Evolutionary conservation across 1,284 basidiomycete species (phyloP).

Genomic region (Tilletia caries): DNA sequence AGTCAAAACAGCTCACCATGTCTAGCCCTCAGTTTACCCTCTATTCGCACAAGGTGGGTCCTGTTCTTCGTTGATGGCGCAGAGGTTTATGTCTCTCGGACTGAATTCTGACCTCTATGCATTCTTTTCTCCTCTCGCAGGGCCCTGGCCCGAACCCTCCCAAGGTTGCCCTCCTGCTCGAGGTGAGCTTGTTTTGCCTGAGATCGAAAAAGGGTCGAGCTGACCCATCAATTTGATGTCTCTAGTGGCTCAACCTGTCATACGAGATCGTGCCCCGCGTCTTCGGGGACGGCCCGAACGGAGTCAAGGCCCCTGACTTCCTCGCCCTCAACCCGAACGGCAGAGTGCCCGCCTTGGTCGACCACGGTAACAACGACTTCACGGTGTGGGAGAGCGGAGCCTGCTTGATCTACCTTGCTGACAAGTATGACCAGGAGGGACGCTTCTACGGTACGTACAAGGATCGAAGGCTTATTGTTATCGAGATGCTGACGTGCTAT

Average conservation of each 20-base stretch:
- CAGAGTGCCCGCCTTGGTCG: constrained; percentile 40
- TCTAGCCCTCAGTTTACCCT: constrained; percentile 35
- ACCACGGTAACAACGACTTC: constrained; percentile 26
- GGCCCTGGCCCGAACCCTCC: constrained; percentile 39
- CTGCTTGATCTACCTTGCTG: constrained; percentile 40
- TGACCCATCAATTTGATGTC: no score
- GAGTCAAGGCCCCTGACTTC: constrained; percentile 44
- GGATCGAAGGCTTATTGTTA: no score
- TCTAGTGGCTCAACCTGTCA: constrained; percentile 31
- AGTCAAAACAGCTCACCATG: no score
- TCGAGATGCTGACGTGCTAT: no score
- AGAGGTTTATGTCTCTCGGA: no score
- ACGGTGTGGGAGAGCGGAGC: constrained; percentile 40
- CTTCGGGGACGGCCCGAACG: constrained; percentile 41
- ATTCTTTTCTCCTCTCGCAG: neutral
- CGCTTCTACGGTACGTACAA: constrained; percentile 11
- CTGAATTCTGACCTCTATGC: constrained; percentile 10
- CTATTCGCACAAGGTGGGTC: constrained; percentile 35
- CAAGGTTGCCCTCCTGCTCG: constrained; percentile 41
- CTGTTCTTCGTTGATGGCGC: no score
- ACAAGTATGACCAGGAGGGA: constrained; percentile 37
- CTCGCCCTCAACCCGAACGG: constrained; percentile 43
- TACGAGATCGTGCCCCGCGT: constrained; percentile 40
- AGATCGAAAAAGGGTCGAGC: no score
- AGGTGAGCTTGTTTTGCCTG: constrained; percentile 21